Base-by-base conservation (phyloP, 768 basidiomycete species). In the Pleurotus tuber-regium region DNA sequence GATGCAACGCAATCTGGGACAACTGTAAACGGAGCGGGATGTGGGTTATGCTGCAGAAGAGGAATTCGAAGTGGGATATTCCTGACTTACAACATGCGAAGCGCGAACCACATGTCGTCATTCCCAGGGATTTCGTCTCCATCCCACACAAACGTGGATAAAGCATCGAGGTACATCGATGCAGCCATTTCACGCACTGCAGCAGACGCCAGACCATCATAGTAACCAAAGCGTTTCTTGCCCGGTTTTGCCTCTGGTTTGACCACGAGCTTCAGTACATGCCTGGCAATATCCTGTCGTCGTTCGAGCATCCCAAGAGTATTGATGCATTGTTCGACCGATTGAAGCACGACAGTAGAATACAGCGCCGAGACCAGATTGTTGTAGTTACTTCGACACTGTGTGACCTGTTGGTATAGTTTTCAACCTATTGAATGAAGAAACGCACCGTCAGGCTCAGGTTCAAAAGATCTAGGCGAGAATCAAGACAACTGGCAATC, bases 41-140 rank as follows among this genome's bases (percentile, higher is more conserved):
- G 30, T 54, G 36, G 33, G 50, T n/a, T 24, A 29, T 25, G 11
- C 5, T 18, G 11, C 33, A 30, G 28, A 47, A 18, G 5, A 26
- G 19, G 52, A 24, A 31, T 44, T 28, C 24, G 43, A 19, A 50
- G 42, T 12, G 18, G 4, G 21, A n/a, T n/a, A n/a, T n/a, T n/a
- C n/a, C n/a, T 8, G 18, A 62, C 78, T 61, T 57, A 90, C 88
- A 80, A 82, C 48, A 79, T 66, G 30, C 86, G 79, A 58, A 91
- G 70, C 38, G 83, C 80, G 54, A 86, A 78, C 88, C 88, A 91
- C 84, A 91, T 86, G 55, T 85, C 82, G 53, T 89, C 88, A 54
- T 79, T 68, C 28, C 75, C 77, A 12, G 83, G 79, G 28, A 82
- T 70, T 61, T 87, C 84, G 10, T 86, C 85, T 3, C 79, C 84